Evolutionary conservation across 1,284 basidiomycete genomes (phyloP), one percentile per base, ranked within the genome.

Genomic region (Salmacisia buchloeana): DNA sequence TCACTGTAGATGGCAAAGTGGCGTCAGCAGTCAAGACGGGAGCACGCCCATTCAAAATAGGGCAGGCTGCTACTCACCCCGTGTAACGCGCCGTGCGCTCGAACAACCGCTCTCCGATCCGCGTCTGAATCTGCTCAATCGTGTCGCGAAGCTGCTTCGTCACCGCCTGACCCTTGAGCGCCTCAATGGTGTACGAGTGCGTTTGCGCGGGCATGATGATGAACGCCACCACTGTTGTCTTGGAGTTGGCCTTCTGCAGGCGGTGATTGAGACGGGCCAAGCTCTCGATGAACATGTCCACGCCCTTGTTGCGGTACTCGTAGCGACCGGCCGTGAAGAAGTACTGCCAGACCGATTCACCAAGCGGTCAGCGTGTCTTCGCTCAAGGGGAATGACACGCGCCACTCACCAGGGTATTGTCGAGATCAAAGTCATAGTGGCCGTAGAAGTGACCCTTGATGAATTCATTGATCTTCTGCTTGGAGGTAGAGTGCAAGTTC

Each of bases 241-340:
- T 89, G 33, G 88, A 88, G 7, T 85, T 87, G 54, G 88, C 83
- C 80, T 90, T 87, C 81, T 96, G 89, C 43, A 97, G 84, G 33
- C 87, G 88, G 80, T 89, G 87, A 81, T 97, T 97, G 66, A 73
- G 69, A 52, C 77, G 71, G 33, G 94, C 94, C 63, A 98, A 86
- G 31, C 90, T 87, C 82, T 98, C 94, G 76, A 98, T 94, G 81
- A 97, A 98, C 93, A 98, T 96, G 81, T 98, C 94, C 46, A 97
- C 92, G 72, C 94, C 94, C 84, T 98, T 98, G 85, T 98, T 98
- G 54, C 94, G 86, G 82, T 96, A 97, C 82, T 98, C 94, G 82
- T 98, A 98, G 58, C 94, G 87, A 56, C 94, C 94, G n/a, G 94
- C 94, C 15, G 92, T 97, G 83, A 98, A 98, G 85, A 97, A 88